phyloP scores from a whole-genome alignment of 1,284 basidiomycete species.

The Ustanciosporium gigantosporum region DNA sequence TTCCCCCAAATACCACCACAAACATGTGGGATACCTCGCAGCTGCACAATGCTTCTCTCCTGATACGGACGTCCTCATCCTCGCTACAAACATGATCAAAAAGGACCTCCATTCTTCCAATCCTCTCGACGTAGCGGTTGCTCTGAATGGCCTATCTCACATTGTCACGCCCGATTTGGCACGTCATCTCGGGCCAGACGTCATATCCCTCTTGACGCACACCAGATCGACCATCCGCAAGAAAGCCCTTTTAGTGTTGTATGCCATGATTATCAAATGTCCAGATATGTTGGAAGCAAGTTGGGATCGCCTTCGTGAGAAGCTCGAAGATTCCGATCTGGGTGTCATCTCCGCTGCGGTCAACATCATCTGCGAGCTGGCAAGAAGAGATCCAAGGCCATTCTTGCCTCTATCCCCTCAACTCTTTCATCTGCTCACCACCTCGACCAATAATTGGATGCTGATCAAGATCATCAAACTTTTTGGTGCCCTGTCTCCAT shows the following conservation, averaged over 20 bases:
- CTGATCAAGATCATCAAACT: constrained; percentile 96
- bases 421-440: constrained; percentile 90
- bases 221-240: constrained; percentile 82
- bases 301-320: constrained; percentile 72
- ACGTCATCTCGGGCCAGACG: constrained; percentile 82
- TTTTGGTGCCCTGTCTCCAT: constrained; percentile 68
- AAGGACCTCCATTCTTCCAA: constrained; percentile 82
- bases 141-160: constrained; percentile 83
- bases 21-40: constrained; percentile 93
- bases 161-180: constrained; percentile 86
- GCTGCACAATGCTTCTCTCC: constrained; percentile 88
- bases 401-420: constrained; percentile 72
- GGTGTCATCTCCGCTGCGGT: constrained; percentile 90
- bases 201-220: constrained; percentile 87
- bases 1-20: constrained; percentile 83
- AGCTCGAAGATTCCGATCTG: constrained; percentile 60
- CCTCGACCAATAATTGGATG: constrained; percentile 98
- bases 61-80: constrained; percentile 94
- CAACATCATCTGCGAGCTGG: constrained; percentile 92
- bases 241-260: constrained; percentile 79
- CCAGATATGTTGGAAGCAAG: constrained; percentile 47
- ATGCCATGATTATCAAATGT: constrained; percentile 61
- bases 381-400: constrained; percentile 60
- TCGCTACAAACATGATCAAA: constrained; percentile 95
- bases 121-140: constrained; percentile 76